Conservation (phyloP, 2,329 filamentous ascomycete genomes). For the Rutstroemia sp. region DNA sequence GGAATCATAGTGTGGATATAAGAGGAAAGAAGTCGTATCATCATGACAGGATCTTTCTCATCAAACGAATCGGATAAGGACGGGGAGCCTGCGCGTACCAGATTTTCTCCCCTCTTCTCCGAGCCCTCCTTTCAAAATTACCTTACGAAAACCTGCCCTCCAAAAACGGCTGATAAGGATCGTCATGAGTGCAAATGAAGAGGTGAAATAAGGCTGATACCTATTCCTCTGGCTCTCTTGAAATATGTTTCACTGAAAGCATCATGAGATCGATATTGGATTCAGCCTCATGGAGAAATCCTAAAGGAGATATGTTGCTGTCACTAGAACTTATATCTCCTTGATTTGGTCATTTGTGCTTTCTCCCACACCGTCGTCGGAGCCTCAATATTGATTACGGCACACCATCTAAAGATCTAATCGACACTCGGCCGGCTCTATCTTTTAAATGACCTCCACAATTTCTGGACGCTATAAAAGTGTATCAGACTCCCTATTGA, state of each 20-base stretch:
- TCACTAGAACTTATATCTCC: background rate
- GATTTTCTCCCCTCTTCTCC: background rate
- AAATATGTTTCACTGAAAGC: background rate
- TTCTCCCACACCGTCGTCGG: background rate
- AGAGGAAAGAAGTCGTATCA: background rate
- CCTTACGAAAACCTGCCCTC: background rate
- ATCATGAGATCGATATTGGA: background rate
- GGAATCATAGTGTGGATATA: background rate
- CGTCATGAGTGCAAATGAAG: background rate
- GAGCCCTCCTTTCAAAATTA: background rate
- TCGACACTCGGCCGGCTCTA: background rate
- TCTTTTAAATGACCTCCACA: constrained; percentile 4
- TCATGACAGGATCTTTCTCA: background rate
- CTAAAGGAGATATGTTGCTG: background rate
- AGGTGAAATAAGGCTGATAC: constrained; percentile 1
- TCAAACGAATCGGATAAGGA: constrained; percentile 2
- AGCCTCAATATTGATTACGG: background rate
- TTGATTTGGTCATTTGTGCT: background rate
- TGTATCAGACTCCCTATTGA: background rate
- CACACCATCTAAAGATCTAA: background rate
- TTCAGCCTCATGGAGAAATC: constrained; percentile 6
- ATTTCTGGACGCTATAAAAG: background rate
- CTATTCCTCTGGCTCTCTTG: background rate
- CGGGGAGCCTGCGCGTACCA: background rate
- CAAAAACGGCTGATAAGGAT: constrained; percentile 3